Evolutionary conservation across 345 rosid genomes (phyloP), one percentile per base, ranked within the genome.

Genomic region (Aquilaria malaccensis): DNA sequence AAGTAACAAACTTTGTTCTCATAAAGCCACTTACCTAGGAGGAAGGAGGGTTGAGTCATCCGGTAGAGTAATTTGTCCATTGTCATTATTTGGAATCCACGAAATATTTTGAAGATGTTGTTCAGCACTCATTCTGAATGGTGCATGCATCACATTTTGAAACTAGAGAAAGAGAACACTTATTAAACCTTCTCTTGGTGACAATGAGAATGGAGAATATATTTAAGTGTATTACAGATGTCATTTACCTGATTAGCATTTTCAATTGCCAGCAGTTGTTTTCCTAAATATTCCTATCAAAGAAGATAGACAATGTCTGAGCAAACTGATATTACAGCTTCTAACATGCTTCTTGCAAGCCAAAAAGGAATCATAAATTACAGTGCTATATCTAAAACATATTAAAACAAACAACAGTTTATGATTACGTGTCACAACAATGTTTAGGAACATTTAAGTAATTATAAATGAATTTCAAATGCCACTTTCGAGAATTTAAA

Each of bases 71-170:
- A 85, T 71, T 11, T 68, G 82, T 66, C 70, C 66, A 52, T 32
- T 31, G 46, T 79, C 85, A 71, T 65, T 77, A 64, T 76, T 80
- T 41, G 85, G 76, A 62, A 87, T 66, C 87, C 89, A 85, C 9
- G 83, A 63, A 65, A 83, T 66, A 52, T 79, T 75, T 55, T 79
- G 84, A 45, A 85, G 81, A 71, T 83, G 95, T 66, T 80, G 91
- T 71, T 87, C 85, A 33, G 79, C 64, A 14, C 77, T 73, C 72
- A 79, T 64, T 67, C 85, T 71, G 56, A 80, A 77, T 50, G 87
- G 78, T 50, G 74, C 72, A 58, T 74, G 84, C 73, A 83, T 78
- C 56, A 79, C 83, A 60, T 79, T 79, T 72, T 78, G 87, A 62
- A 79, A 75, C 91, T 87, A 79, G 63, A 67, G 62, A 55, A 73